Base-by-base conservation (phyloP, 495 filamentous ascomycete species). In the Penicillium angulare region DNA sequence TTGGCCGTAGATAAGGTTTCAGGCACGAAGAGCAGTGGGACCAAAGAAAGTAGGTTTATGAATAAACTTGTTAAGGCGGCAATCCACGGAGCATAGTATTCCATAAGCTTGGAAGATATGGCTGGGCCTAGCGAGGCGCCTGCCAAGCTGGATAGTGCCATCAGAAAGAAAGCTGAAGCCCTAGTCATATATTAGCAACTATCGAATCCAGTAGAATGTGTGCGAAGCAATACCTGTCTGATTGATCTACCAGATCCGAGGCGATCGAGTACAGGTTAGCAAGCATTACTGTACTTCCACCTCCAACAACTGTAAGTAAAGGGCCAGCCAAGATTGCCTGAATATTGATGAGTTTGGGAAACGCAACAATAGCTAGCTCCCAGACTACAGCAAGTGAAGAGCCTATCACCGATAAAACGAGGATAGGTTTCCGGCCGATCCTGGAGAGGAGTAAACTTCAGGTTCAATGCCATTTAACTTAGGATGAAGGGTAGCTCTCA, bases 261-360 rank as follows among this genome's bases (percentile, higher is more conserved):
- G 26, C 36, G 20, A 50, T 50, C 3, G 48, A 43, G 38, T 50
- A 50, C 26, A 50, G 18, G 22, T 29, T 43, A 27, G 48, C 48
- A 23, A 50, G 22, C 3, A 35, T 35, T 5, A 50, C 38, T 18
- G 48, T 50, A n/a, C 31, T 23, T 43, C 48, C 48, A 43, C 48
- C 48, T 13, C 38, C 48, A 7, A 43, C 15, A 0, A 22, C 38
- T 15, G 35, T 35, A 24, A 50, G 42, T 22, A 50, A n/a, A 13
- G 48, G 38, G 15, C 48, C 27, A 31, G 27, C 48, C 26, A 29
- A 10, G 26, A 29, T 29, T 29, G 10, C 26, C 26, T 29, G 26
- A 29, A 29, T 10, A 29, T 29, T 10, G 10, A 29, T 29, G 26
- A 29, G 26, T 29, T 10, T 29, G 26, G 26, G 26, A 29, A 29